Evolutionary conservation across 345 rosid genomes (phyloP), one percentile per base, ranked within the genome.

Genomic region (Syzygium aromaticum): DNA sequence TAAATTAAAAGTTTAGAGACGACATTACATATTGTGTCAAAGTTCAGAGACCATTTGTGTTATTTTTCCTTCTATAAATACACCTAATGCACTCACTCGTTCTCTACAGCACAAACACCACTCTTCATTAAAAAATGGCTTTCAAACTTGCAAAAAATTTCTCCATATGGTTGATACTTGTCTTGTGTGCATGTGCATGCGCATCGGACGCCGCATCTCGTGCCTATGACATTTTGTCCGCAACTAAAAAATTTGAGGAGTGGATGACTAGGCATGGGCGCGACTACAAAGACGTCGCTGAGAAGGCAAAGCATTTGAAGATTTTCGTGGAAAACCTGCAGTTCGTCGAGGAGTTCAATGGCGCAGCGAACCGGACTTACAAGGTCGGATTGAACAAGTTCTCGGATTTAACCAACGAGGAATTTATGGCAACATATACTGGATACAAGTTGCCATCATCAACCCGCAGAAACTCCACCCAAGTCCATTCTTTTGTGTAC

Each of bases 351-450:
- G 90, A 88, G 16, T 86, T 89, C 51, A 93, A 92, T 80, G 27
- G 85, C 1, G 89, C 51, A 1, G 88, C 86, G 5, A 30, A 87
- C 11, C 77, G 51, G 33, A n/a, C 90, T 43, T 93, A 93, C 89
- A 89, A 88, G 89, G 86, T 93, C 14, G 64, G 91, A 38, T 3
- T 93, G 56, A 93, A 91, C 27, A 82, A 77, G 28, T 92, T 91
- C 83, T 91, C 92, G 0, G 94, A 93, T 51, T 84, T 54, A 49
- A 92, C 92, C 21, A 88, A 88, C 27, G 86, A 90, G 54, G 92
- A 90, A 84, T 90, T 92, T 59, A 52, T 54, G 59, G 10, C 85
- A 57, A 11, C 88, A 84, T 49, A 38, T 1, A 33, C 82, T 7
- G 89, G 89, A 25, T 88, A 84, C 84, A 33, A 87, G 11, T 83